Evolutionary conservation across 306 rosid species (phyloP).

Genomic region (Lathyrus aphaca): DNA sequence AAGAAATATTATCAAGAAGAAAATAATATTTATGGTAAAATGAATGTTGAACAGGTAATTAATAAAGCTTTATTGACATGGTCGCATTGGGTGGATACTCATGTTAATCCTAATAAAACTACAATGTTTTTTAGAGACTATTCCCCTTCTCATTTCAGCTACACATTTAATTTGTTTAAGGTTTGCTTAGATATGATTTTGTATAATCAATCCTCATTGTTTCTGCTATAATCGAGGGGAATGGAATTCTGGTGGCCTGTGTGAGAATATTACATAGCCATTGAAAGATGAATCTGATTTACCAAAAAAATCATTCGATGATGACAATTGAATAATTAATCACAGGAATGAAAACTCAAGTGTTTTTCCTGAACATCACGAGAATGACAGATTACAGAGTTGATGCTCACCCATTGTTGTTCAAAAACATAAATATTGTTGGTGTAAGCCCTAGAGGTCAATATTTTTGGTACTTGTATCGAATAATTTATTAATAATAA

Average conservation of each 20-base stretch:
- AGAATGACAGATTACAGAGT: slow-evolving; percentile 77
- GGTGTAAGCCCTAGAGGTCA: too few species aligned
- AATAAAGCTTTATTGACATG: slow-evolving; percentile 83
- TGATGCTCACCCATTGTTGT: slow-evolving; percentile 90
- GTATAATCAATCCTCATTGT: neutral
- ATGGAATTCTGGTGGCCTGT: slow-evolving; percentile 87
- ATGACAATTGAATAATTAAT: slow-evolving; percentile 72
- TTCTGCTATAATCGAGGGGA: slow-evolving; percentile 66
- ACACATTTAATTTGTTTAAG: slow-evolving; percentile 21
- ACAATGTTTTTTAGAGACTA: slow-evolving; percentile 79
- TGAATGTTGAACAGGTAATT: slow-evolving; percentile 77
- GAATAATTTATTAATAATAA: too few species aligned
- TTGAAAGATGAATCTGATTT: slow-evolving; percentile 52
- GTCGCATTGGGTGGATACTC: slow-evolving; percentile 83
- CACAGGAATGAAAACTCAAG: slow-evolving; percentile 69
- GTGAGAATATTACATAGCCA: slow-evolving; percentile 68
- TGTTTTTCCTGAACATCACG: slow-evolving; percentile 73
- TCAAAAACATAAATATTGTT: slow-evolving; percentile 56
- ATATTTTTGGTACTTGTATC: too few species aligned
- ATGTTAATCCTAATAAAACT: slow-evolving; percentile 65
- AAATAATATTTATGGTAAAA: slow-evolving; percentile 66
- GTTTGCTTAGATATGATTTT: neutral
- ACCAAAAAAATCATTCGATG: slow-evolving; percentile 57
- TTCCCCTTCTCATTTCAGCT: slow-evolving; percentile 96
- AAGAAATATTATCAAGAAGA: slow-evolving; percentile 97